Percentiles rank a stretch among this genome's conserved stretches.
phyloP scores from a whole-genome alignment of 164 flowering plant genomes.

The Vitis amurensis region DNA sequence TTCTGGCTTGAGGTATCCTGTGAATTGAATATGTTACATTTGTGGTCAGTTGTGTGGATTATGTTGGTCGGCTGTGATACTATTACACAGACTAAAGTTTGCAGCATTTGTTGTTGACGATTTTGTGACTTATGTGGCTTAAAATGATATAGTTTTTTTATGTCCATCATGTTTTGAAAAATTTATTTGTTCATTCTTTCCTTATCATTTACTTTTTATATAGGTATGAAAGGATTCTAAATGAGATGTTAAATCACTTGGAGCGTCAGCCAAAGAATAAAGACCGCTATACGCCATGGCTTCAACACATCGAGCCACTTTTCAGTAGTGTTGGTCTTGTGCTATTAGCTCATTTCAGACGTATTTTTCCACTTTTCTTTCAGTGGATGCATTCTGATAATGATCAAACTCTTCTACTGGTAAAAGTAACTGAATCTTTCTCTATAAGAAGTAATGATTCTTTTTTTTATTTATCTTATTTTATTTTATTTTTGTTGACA shows the following conservation, averaged over 20 bases:
- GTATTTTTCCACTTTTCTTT: slow-evolving; percentile 83
- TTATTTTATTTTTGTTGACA: too few relatives aligned
- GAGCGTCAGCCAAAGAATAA: slow-evolving; percentile 86
- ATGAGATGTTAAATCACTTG: slow-evolving; percentile 89
- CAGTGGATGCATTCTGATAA: slow-evolving; percentile 95
- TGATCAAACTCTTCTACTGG: slow-evolving; percentile 81
- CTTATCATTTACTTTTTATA: slow-evolving; percentile 1
- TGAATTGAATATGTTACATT: too few relatives aligned
- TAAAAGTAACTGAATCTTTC: slow-evolving; percentile 25
- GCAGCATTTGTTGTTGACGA: too few relatives aligned
- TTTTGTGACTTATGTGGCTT: background rate
- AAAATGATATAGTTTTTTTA: too few relatives aligned
- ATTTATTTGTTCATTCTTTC: background rate
- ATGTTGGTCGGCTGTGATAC: too few relatives aligned
- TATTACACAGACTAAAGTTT: too few relatives aligned
- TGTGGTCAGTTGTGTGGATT: too few relatives aligned
- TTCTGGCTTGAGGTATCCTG: too few relatives aligned
- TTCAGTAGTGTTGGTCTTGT: slow-evolving; percentile 67
- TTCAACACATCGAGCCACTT: slow-evolving; percentile 66
- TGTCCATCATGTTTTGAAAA: background rate
- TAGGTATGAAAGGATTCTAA: slow-evolving; percentile 84
- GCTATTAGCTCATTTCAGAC: slow-evolving; percentile 79
- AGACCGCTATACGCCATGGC: slow-evolving; percentile 78
- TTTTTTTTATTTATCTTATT: too few relatives aligned
- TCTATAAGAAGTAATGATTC: too few relatives aligned